Evolutionary conservation across 192 early-diverging fungal species (phyloP).

Genomic region (Bifiguratus adelaidae): DNA sequence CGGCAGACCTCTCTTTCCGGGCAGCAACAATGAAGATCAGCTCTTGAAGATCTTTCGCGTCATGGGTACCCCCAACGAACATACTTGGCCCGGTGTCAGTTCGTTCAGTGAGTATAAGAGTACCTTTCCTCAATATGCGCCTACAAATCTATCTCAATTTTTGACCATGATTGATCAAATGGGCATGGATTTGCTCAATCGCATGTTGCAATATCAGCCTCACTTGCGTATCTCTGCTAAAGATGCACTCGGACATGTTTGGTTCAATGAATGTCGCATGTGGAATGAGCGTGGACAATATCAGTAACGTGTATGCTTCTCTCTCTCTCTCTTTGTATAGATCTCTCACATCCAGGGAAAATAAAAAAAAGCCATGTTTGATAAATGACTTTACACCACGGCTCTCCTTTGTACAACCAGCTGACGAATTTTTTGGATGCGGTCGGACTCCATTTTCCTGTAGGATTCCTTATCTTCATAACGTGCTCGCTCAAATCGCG

Average conservation of each 20-base stretch:
- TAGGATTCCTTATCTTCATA: too few species aligned
- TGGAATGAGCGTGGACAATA: background rate
- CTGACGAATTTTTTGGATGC: too few species aligned
- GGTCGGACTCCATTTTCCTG: too few species aligned
- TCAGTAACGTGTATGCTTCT: too few species aligned
- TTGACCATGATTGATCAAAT: conserved; percentile 66
- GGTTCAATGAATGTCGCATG: conserved; percentile 35
- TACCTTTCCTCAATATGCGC: conserved; percentile 50
- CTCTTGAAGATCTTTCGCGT: conserved; percentile 68
- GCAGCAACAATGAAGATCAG: conserved; percentile 74
- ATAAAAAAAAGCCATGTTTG: too few species aligned
- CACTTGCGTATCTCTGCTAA: conserved; percentile 49
- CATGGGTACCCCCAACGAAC: conserved; percentile 68
- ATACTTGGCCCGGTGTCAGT: conserved; percentile 65
- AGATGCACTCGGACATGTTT: conserved; percentile 51
- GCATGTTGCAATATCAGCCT: conserved; percentile 69
- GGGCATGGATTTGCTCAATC: conserved; percentile 63
- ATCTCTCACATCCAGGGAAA: too few species aligned
- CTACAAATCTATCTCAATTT: conserved; percentile 46
- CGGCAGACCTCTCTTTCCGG: conserved; percentile 71
- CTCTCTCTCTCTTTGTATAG: too few species aligned
- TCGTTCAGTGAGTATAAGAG: conserved; percentile 64
- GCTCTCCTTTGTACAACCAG: too few species aligned
- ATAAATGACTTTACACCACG: too few species aligned
- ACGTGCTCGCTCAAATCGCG: too few species aligned